phyloP scores from a whole-genome alignment of 371 early-diverging fungal species.

The Apophysomyces variabilis region DNA sequence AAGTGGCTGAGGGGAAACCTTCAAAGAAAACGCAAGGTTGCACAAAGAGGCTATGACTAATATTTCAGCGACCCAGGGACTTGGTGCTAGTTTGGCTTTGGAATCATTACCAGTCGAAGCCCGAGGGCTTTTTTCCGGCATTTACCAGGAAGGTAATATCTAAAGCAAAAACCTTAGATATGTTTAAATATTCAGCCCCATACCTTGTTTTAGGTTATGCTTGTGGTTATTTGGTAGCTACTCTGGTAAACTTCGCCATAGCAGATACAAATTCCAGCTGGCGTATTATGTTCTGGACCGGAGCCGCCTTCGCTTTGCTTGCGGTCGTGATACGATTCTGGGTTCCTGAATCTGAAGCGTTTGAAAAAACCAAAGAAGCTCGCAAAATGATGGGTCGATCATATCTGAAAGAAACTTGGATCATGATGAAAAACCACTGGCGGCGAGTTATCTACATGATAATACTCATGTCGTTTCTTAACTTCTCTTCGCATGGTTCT shows the following conservation, averaged over 20 bases:
- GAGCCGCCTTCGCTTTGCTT: constrained; percentile 61
- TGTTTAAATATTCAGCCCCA: not conserved
- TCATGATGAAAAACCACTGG: constrained; percentile 54
- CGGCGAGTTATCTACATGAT: constrained; percentile 57
- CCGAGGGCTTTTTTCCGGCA: constrained; percentile 72
- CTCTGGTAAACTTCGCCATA: constrained; percentile 58
- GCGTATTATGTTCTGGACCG: constrained; percentile 72
- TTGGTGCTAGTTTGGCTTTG: constrained; percentile 68
- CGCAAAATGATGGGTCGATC: constrained; percentile 30
- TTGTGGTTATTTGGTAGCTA: constrained; percentile 64
- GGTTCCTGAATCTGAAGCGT: constrained; percentile 67
- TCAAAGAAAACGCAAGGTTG: not conserved
- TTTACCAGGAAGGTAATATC: constrained; percentile 60
- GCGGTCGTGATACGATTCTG: constrained; percentile 59
- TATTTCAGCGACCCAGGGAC: constrained; percentile 37
- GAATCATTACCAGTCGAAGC: constrained; percentile 67
- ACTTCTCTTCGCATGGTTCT: constrained; percentile 68
- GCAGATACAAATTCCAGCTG: constrained; percentile 50
- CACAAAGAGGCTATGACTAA: not conserved
- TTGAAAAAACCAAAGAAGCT: constrained; percentile 41
- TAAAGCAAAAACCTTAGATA: not conserved
- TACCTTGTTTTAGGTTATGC: constrained; percentile 49
- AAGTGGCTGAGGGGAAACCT: not conserved
- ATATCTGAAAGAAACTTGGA: constrained; percentile 38
- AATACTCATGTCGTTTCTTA: constrained; percentile 61